A percentile compares a stretch with the other conserved stretches of the same genome.
phyloP scores from a whole-genome alignment of 2,329 filamentous ascomycete genomes.

The Eutypa lata region DNA sequence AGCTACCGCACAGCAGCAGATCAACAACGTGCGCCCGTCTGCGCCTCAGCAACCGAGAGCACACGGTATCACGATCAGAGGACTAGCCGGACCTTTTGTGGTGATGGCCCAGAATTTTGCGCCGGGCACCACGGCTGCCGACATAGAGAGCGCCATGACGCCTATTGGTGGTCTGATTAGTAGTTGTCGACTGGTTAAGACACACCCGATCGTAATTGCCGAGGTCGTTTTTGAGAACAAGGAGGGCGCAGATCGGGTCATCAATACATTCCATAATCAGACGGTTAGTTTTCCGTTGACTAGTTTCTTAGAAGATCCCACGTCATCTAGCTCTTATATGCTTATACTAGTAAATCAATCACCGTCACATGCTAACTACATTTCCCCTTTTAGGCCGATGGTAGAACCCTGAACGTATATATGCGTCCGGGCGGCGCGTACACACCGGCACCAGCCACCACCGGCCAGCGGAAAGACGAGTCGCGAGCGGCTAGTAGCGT shows the following conservation, averaged over 20 bases:
- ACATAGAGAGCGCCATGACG: constrained; percentile 80
- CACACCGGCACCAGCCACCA: constrained; percentile 24
- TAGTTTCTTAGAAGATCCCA: not conserved
- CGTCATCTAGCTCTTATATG: not conserved
- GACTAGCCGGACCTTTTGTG: constrained; percentile 68
- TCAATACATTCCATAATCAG: constrained; percentile 75
- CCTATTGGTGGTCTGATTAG: constrained; percentile 67
- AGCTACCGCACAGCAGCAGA: constrained; percentile 28
- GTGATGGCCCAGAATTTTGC: constrained; percentile 81
- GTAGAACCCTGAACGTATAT: constrained; percentile 70
- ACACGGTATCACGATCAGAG: constrained; percentile 65
- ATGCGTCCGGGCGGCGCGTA: constrained; percentile 52
- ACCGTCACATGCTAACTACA: not conserved
- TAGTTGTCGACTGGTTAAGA: constrained; percentile 65
- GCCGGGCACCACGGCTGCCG: constrained; percentile 74
- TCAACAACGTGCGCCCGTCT: constrained; percentile 28
- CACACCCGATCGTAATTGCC: constrained; percentile 69
- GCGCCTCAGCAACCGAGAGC: constrained; percentile 15
- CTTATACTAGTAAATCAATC: not conserved
- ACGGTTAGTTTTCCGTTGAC: constrained; percentile 50
- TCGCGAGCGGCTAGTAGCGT: constrained; percentile 30
- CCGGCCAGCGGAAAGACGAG: constrained; percentile 29
- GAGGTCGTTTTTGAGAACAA: constrained; percentile 73
- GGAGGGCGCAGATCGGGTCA: constrained; percentile 70
- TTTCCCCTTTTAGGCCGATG: constrained; percentile 58